Evolutionary conservation across 805 yeast genomes (phyloP).

Genomic region (Teunomyces barrocoloradensis): DNA sequence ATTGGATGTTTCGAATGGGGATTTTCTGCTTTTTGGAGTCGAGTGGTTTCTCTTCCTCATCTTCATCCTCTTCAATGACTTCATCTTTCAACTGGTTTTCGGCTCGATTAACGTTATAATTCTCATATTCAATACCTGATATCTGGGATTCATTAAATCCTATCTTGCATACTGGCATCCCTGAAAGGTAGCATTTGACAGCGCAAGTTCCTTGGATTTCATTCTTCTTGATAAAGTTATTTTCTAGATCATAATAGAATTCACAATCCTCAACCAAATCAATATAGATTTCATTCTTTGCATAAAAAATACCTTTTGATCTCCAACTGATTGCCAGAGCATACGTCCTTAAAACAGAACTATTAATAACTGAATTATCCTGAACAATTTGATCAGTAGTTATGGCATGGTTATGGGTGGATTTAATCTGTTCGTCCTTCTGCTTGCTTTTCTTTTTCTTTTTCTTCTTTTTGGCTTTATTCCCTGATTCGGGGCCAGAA

Average conservation of each 20-base stretch:
- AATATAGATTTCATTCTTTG: constrained; percentile 43
- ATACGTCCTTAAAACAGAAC: constrained; percentile 72
- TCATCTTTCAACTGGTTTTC: constrained; percentile 11
- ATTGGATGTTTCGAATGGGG: constrained; percentile 40
- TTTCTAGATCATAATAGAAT: constrained; percentile 33
- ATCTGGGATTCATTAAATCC: constrained; percentile 41
- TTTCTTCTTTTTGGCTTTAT: constrained; percentile 10
- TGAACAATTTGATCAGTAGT: constrained; percentile 28
- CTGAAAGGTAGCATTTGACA: constrained; percentile 40
- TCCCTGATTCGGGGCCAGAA: constrained; percentile 1
- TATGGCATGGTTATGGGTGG: constrained; percentile 40
- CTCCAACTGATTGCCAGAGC: constrained; percentile 55
- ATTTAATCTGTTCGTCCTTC: constrained; percentile 21
- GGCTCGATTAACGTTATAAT: constrained; percentile 8
- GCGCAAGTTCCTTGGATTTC: constrained; percentile 33
- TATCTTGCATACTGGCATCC: constrained; percentile 42
- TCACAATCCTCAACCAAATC: constrained; percentile 41
- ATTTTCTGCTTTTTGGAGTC: constrained; percentile 11
- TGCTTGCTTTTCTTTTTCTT: constrained; percentile 9
- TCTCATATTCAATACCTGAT: constrained; percentile 30
- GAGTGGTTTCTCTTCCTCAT: constrained; percentile 2
- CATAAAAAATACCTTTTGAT: constrained; percentile 44
- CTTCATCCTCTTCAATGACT: constrained; percentile 11
- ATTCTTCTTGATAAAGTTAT: constrained; percentile 26
- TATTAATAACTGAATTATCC: constrained; percentile 43